Conservation (phyloP, 169 alveolate species). For the Plasmodium gallinaceum region DNA sequence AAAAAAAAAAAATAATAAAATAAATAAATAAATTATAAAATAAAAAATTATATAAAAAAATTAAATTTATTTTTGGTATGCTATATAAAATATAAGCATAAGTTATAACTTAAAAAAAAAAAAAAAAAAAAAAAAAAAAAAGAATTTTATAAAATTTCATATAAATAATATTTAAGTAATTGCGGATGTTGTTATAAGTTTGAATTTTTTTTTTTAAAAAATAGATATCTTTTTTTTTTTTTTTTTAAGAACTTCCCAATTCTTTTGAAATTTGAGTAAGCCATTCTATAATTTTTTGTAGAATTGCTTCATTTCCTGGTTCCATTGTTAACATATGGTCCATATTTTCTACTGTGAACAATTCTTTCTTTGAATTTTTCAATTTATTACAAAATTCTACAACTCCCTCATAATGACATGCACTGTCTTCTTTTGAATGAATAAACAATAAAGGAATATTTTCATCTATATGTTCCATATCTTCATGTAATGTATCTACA, state of each 20-base stretch:
- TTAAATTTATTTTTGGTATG: neutral
- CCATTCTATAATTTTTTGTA: constrained; percentile 24
- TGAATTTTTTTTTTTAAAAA: no score
- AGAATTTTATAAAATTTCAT: neutral
- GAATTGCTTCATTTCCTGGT: constrained; percentile 42
- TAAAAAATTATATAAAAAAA: no score
- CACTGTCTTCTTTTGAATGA: constrained; percentile 77
- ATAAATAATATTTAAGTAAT: no score
- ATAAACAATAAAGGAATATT: constrained; percentile 78
- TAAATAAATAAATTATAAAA: no score
- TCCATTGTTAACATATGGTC: constrained; percentile 58
- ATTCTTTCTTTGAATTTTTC: constrained; percentile 14
- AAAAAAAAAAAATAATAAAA: no score
- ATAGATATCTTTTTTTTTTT: neutral
- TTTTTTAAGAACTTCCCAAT: neutral
- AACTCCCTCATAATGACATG: constrained; percentile 47
- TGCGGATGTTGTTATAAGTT: no score
- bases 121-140: neutral
- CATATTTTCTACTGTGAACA: constrained; percentile 30
- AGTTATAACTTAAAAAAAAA: neutral
- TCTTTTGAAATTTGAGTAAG: neutral
- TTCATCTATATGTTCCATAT: constrained; percentile 65
- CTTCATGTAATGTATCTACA: constrained; percentile 72
- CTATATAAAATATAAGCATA: neutral
- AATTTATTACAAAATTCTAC: constrained; percentile 39